Evolutionary conservation across 106 monocot species (phyloP).

Genomic region (Dendrobium officinale): DNA sequence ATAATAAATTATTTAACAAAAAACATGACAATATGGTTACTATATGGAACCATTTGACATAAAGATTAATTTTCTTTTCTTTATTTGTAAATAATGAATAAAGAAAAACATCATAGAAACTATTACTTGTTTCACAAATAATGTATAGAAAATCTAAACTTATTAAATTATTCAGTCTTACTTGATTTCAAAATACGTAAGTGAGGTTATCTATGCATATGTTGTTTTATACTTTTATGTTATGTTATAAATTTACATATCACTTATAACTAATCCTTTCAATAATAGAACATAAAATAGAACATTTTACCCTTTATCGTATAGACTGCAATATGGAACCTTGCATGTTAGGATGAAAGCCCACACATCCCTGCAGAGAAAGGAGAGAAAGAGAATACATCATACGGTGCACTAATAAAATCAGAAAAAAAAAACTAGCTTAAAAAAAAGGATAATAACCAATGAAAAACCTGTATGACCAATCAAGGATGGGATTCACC

Average conservation of each 20-base stretch:
- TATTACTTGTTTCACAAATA: not conserved
- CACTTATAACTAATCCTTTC: not conserved
- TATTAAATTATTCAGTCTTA: not conserved
- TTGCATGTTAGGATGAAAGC: constrained; percentile 89
- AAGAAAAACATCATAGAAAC: not conserved
- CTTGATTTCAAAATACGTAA: not conserved
- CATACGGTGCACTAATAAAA: not conserved
- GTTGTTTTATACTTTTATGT: not conserved
- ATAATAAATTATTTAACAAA: not conserved
- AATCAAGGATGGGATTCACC: constrained; percentile 99
- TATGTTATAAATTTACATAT: not conserved
- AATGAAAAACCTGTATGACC: constrained; percentile 92
- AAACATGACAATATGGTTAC: not conserved
- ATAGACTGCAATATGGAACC: constrained; percentile 84
- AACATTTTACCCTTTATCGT: constrained; percentile 84
- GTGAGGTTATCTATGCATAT: not conserved
- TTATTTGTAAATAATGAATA: not conserved
- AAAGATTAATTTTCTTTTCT: not conserved
- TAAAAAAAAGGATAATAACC: constrained; percentile 8
- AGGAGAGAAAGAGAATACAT: not conserved
- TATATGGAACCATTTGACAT: not conserved
- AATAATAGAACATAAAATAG: not conserved
- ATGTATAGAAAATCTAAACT: not conserved
- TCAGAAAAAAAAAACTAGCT: not conserved
- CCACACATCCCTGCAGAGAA: constrained; percentile 84